Evolutionary conservation across 345 rosid genomes (phyloP).

Genomic region (Brassica rapa): DNA sequence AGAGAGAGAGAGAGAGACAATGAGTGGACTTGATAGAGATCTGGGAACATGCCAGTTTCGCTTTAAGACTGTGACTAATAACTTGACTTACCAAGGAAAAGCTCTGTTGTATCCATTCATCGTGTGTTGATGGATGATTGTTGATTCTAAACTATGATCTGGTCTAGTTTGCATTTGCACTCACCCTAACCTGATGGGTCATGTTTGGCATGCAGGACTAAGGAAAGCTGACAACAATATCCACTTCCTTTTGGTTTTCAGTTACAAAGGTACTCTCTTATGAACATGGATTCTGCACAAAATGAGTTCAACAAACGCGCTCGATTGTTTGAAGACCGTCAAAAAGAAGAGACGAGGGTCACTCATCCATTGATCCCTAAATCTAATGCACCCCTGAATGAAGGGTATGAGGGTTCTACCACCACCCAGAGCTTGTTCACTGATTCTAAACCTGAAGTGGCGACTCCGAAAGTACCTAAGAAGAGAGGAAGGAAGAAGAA

Average conservation of each 20-base stretch:
- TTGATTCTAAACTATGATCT: not conserved
- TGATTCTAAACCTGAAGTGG: conserved; percentile 46
- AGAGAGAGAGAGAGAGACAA: not conserved
- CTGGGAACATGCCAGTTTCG: not conserved
- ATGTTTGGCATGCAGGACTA: conserved; percentile 67
- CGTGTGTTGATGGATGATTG: conserved; percentile 3
- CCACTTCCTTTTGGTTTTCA: not conserved
- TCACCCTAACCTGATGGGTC: conserved; percentile 71
- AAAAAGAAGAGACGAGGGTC: conserved; percentile 49
- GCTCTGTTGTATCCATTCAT: not conserved
- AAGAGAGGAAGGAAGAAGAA: conserved; percentile 69
- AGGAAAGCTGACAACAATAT: conserved; percentile 62
- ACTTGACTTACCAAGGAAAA: not conserved
- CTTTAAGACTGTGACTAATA: not conserved
- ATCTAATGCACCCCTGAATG: conserved; percentile 34
- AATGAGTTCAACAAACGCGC: conserved; percentile 55
- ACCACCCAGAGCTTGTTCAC: conserved; percentile 54
- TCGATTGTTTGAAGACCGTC: conserved; percentile 65
- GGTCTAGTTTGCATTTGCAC: conserved; percentile 45
- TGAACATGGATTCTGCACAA: conserved; percentile 36
- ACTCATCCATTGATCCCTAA: conserved; percentile 36
- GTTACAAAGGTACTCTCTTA: conserved; percentile 3
- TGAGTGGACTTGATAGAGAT: conserved; percentile 26
- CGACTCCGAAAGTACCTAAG: conserved; percentile 46
- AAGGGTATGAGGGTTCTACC: conserved; percentile 44